Evolutionary conservation across 139 green algal genomes (phyloP), one percentile per base, ranked within the genome.

Genomic region (Picochlorum costavermella): DNA sequence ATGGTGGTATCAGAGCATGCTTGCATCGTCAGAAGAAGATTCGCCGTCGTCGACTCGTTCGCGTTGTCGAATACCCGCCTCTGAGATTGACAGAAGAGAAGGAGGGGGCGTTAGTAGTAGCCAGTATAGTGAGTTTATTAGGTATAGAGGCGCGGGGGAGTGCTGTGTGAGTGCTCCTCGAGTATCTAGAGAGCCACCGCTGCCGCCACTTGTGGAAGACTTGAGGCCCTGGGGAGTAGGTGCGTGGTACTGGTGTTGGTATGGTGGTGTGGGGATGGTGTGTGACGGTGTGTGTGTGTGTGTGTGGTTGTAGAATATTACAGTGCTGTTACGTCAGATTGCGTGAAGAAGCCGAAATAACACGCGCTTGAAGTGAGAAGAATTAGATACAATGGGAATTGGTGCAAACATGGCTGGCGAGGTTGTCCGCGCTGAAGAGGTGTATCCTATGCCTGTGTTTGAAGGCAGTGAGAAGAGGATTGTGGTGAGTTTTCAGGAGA

Each of bases 381-480:
- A 40, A 81, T 71, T 49, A 45, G 56, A 11, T 37, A 51, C 74
- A 16, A 43, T 28, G 63, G 40, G 20, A 10, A 25, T 53, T 56
- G n/a, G 46, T 6, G n/a, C 6, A 11, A 23, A 26, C 17, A 6
- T 14, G 46, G 12, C 46, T 14, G 16, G 12, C 6, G 46, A 53
- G n/a, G 17, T 12, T 12, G 12, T 28, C 50, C 13, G 8, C 40
- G 25, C 17, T 33, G 25, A 46, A 16, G 50, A 53, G 6, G 63
- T 67, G 64, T 78, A 73, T 56, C 74, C 75, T 64, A 72, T 40
- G 66, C 83, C 88, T 28, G 77, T 85, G 0, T 98, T 98, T 58
- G 92, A 98, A 77, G 92, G 92, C 58, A 86, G 68, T 13, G 92
- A 98, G 79, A 98, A 98, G 80, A 81, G 92, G 37, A 70, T 98